Conservation (phyloP, 169 alveolate genomes). For the Plasmodium chabaudi region DNA sequence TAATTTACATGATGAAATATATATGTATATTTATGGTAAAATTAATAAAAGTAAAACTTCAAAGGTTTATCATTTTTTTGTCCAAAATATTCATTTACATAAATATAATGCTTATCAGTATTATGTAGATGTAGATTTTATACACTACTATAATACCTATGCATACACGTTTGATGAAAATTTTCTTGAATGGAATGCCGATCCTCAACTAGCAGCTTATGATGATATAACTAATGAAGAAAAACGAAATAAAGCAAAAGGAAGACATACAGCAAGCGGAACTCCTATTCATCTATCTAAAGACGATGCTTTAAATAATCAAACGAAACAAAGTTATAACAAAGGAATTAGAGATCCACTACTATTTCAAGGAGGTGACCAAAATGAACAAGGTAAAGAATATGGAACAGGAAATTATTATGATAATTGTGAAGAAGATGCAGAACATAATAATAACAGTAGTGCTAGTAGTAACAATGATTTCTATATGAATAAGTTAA, state of each 20-base stretch:
- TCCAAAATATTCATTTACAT: conserved; percentile 60
- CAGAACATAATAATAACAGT: conserved; percentile 3
- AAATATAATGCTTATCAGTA: conserved; percentile 52
- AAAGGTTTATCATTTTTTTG: conserved; percentile 24
- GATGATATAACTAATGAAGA: conserved; percentile 22
- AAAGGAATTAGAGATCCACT: background rate
- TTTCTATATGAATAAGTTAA: background rate
- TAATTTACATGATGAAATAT: conserved; percentile 52
- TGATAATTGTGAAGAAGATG: conserved; percentile 3
- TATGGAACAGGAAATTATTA: background rate
- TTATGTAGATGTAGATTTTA: conserved; percentile 66
- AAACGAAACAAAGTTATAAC: background rate
- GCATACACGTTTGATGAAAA: background rate
- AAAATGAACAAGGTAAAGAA: conserved; percentile 6
- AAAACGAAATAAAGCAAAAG: conserved; percentile 14
- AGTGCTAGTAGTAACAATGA: conserved; percentile 10
- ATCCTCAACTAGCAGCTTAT: background rate
- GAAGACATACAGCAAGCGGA: background rate
- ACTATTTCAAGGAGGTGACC: background rate
- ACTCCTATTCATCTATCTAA: background rate
- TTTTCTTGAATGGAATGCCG: background rate
- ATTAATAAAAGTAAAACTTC: conserved; percentile 54
- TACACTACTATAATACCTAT: conserved; percentile 31
- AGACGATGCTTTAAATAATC: conserved; percentile 1
- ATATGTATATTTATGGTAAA: conserved; percentile 64